phyloP scores from a whole-genome alignment of 192 early-diverging fungal species.

The Coemansia sp. region DNA sequence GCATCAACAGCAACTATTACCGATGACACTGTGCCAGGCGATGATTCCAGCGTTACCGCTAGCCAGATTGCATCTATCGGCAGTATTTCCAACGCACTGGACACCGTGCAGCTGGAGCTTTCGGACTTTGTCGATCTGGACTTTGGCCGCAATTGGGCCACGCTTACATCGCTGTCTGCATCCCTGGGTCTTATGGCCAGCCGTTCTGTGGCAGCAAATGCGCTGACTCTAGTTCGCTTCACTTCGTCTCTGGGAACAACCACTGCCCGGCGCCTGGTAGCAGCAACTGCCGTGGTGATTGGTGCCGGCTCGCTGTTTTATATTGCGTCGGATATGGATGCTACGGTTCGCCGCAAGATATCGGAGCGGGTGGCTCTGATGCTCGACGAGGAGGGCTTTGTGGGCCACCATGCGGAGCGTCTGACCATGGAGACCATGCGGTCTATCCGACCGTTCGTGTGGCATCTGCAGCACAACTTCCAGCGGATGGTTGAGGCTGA shows the following conservation, averaged over 20 bases:
- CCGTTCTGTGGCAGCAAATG: constrained; percentile 32
- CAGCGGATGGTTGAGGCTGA: constrained; percentile 72
- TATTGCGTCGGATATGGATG: constrained; percentile 67
- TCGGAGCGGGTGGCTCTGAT: constrained; percentile 55
- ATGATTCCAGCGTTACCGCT: constrained; percentile 47
- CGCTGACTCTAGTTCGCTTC: constrained; percentile 36
- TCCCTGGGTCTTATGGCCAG: constrained; percentile 56
- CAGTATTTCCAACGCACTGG: constrained; percentile 53
- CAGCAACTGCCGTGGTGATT: constrained; percentile 37
- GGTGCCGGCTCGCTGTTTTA: constrained; percentile 61
- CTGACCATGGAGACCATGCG: constrained; percentile 64
- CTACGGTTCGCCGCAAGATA: constrained; percentile 69
- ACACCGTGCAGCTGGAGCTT: constrained; percentile 53
- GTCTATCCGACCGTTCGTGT: constrained; percentile 64
- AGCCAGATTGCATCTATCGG: constrained; percentile 56
- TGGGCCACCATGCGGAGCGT: constrained; percentile 61
- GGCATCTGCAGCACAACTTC: constrained; percentile 68
- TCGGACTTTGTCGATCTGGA: constrained; percentile 62
- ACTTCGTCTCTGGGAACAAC: constrained; percentile 41
- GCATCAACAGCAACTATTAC: constrained; percentile 18
- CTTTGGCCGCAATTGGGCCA: constrained; percentile 60
- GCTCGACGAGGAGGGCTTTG: constrained; percentile 56
- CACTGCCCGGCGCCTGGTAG: constrained; percentile 45
- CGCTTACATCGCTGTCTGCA: constrained; percentile 56
- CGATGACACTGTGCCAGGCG: constrained; percentile 17